These are phyloP conservation scores for Chlamydomonas applanata DNA, from an alignment of 139 green algal genomes.

Conservation along the genomic window DNA sequence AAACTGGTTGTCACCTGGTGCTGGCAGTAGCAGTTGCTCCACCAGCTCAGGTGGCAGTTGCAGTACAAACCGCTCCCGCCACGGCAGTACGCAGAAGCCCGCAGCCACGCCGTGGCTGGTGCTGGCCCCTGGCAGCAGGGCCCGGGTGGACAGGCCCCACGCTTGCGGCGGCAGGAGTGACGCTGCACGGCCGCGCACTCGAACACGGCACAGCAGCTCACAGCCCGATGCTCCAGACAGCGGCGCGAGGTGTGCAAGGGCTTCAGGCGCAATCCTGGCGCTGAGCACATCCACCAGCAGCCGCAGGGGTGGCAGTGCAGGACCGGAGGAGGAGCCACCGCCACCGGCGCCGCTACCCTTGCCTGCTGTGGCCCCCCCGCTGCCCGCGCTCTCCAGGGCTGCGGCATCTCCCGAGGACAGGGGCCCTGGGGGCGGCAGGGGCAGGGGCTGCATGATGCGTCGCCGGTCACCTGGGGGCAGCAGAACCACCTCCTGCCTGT, in stretches of 20 bases:
- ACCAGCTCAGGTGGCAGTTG: slow-evolving; percentile 42
- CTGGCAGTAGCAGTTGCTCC: slow-evolving; percentile 47
- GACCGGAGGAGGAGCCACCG: not conserved
- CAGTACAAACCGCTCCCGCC: slow-evolving; percentile 64
- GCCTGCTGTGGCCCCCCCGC: not conserved
- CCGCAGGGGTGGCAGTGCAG: not conserved
- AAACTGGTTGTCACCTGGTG: slow-evolving; percentile 48
- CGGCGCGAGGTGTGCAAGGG: too few species aligned
- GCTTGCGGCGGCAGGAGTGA: slow-evolving; percentile 24
- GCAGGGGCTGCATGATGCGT: slow-evolving; percentile 18
- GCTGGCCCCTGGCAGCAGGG: slow-evolving; percentile 10
- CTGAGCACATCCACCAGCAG: slow-evolving; percentile 12
- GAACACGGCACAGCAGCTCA: not conserved
- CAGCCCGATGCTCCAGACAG: not conserved
- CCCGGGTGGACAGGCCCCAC: slow-evolving; percentile 42
- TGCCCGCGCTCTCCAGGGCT: not conserved
- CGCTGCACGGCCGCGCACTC: slow-evolving; percentile 16
- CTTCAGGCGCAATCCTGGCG: not conserved
- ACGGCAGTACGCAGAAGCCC: slow-evolving; percentile 22
- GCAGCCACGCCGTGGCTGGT: not conserved
- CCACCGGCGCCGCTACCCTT: not conserved
- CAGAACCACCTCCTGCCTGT: slow-evolving; percentile 14
- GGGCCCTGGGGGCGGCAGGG: not conserved
- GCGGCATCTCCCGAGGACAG: not conserved
- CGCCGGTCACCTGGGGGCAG: not conserved